Evolutionary conservation across 2,329 filamentous ascomycete species (phyloP), one percentile per base, ranked within the genome.

Genomic region (Fusarium coicis): DNA sequence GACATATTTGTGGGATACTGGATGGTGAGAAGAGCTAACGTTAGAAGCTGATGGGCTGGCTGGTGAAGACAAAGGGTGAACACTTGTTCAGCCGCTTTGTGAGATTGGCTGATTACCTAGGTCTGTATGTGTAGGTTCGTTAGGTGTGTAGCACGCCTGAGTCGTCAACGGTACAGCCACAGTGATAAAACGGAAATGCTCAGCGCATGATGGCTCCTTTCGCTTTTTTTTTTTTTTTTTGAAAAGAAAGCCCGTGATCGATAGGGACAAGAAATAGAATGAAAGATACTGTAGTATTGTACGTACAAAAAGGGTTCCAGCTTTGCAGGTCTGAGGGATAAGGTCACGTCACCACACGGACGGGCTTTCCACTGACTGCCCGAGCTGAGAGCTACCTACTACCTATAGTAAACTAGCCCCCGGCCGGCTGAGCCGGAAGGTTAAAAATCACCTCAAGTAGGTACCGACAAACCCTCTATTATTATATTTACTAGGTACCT

Each of bases 81-180:
- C 42, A 37, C 59, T 69, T 54, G 65, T 57, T 58, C 58, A 64
- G 66, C 65, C 58, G 50, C 66, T 30, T 21, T 59, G 34, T 39
- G 30, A 37, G 23, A 52, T 58, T 66, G 30, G n/a, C 23, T 18
- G 30, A 50, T 34, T 34, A 36, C 15, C 15, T 36, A 18, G 36
- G 36, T 18, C 36, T 32, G 26, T 40, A n/a, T n/a, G 39, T 40
- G 39, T 40, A 42, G n/a, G 21, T 19, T 19, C 16, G 36, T 37
- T 18, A 36, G 36, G 16, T 36, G 18, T 61, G 46, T 67, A 61
- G 59, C 40, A 26, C 39, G 46, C 42, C 36, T 49, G 43, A 57
- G 34, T 39, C 44, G 34, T 43, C 44, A 69, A 57, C 16, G n/a
- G 44, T 39, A 26, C 61, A 70, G 66, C 53, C 63, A 60, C 63